These are phyloP conservation scores for Leptodontidium sp. DNA, from an alignment of 2,329 filamentous ascomycete genomes.

Conservation along the genomic window DNA sequence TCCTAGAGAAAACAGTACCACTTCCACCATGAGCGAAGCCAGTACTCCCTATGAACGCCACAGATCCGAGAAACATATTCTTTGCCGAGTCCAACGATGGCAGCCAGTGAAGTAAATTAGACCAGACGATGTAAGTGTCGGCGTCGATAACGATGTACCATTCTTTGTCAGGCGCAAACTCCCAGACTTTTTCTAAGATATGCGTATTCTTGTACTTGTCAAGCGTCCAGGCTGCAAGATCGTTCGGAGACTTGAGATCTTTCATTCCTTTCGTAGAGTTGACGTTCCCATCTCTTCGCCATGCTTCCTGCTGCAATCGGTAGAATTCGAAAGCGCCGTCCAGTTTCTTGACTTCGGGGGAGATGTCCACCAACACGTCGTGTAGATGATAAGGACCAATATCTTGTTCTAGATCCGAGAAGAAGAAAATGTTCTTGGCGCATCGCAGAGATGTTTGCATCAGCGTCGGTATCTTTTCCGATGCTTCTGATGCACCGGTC, in stretches of 20 bases:
- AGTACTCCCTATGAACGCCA: conserved; percentile 53
- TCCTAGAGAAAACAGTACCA: conserved; percentile 60
- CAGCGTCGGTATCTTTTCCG: conserved; percentile 60
- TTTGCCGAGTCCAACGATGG: conserved; percentile 40
- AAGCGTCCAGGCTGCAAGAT: conserved; percentile 57
- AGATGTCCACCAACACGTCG: conserved; percentile 51
- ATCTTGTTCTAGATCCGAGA: conserved; percentile 62
- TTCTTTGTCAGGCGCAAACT: conserved; percentile 58
- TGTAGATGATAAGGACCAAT: conserved; percentile 54
- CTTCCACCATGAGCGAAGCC: conserved; percentile 64
- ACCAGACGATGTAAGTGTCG: conserved; percentile 64
- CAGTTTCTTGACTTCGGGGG: neutral
- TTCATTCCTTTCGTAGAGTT: conserved; percentile 42
- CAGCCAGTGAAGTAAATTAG: conserved; percentile 53
- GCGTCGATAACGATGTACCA: conserved; percentile 68
- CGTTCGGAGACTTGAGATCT: conserved; percentile 42
- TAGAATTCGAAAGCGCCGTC: conserved; percentile 53
- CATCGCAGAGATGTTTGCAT: conserved; percentile 60
- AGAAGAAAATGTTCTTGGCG: conserved; percentile 59
- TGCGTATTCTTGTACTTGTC: conserved; percentile 71
- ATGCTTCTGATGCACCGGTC: conserved; percentile 64
- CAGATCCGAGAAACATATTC: conserved; percentile 60
- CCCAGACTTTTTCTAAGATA: conserved; percentile 63
- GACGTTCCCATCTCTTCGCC: conserved; percentile 54
- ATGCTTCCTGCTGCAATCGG: conserved; percentile 52